Percentiles rank a stretch among this genome's conserved stretches.
Conservation (phyloP, 805 yeast species). For the Scheffersomyces ergatensis region DNA sequence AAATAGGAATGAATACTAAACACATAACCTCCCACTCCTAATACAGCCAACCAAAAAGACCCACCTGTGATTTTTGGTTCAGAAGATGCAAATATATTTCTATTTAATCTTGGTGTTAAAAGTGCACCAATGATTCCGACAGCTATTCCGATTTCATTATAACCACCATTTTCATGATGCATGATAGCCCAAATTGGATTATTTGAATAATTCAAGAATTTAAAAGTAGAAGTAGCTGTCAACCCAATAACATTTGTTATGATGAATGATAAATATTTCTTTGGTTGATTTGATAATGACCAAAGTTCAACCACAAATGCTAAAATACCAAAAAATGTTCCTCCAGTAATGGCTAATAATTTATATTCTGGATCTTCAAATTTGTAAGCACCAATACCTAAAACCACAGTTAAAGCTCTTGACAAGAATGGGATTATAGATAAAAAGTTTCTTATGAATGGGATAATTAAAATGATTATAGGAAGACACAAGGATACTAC, state of each 20-base stretch:
- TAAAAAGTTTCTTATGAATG: slow-evolving; percentile 34
- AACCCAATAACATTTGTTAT: slow-evolving; percentile 70
- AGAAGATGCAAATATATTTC: background rate
- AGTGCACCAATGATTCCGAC: slow-evolving; percentile 64
- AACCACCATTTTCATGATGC: slow-evolving; percentile 83
- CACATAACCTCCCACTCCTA: slow-evolving; percentile 75
- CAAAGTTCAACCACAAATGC: slow-evolving; percentile 56
- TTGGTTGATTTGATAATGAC: slow-evolving; percentile 24
- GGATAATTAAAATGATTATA: slow-evolving; percentile 54
- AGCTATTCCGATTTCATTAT: slow-evolving; percentile 65
- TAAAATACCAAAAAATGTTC: slow-evolving; percentile 60
- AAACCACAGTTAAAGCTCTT: slow-evolving; percentile 50
- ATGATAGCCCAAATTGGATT: slow-evolving; percentile 97
- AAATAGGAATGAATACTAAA: slow-evolving; percentile 72
- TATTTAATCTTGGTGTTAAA: slow-evolving; percentile 45
- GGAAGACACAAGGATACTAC: slow-evolving; percentile 51
- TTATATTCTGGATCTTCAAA: slow-evolving; percentile 68
- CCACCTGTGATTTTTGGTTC: slow-evolving; percentile 29
- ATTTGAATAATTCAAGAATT: slow-evolving; percentile 75
- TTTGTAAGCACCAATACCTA: slow-evolving; percentile 76
- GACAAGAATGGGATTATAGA: slow-evolving; percentile 50
- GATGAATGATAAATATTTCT: slow-evolving; percentile 43
- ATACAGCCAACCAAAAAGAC: slow-evolving; percentile 48
- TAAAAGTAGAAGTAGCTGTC: slow-evolving; percentile 67
- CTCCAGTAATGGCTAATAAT: slow-evolving; percentile 63